These are phyloP conservation scores for Arabidopsis thaliana DNA, from an alignment of 345 rosid species.

Conservation along the genomic window DNA sequence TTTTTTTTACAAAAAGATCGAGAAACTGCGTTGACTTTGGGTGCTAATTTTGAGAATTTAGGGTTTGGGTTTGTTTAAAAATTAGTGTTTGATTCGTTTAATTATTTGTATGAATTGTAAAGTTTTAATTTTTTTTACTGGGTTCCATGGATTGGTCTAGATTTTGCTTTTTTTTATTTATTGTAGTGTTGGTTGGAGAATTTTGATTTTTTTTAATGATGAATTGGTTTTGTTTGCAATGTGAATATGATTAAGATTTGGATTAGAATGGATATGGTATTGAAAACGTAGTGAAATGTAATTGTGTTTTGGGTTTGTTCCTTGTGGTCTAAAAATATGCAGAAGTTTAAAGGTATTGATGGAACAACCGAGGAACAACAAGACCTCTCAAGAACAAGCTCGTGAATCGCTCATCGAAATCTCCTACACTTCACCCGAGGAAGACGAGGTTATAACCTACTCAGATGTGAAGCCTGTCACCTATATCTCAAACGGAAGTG, in stretches of 20 bases:
- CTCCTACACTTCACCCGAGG: slow-evolving; percentile 43
- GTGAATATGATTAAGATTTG: background rate
- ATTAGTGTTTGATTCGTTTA: background rate
- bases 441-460: slow-evolving; percentile 6
- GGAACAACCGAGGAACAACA: slow-evolving; percentile 43
- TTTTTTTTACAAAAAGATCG: background rate
- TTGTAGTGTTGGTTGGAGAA: background rate
- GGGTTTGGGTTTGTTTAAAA: slow-evolving; percentile 14
- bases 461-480: slow-evolving; percentile 29
- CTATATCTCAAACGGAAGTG: slow-evolving; percentile 12
- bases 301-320: slow-evolving; percentile 26
- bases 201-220: background rate
- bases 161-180: background rate
- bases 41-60: background rate
- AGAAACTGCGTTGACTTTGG: slow-evolving; percentile 39
- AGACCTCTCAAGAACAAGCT: slow-evolving; percentile 42
- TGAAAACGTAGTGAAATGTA: background rate
- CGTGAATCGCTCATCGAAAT: slow-evolving; percentile 47
- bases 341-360: slow-evolving; percentile 44
- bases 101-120: background rate
- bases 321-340: slow-evolving; percentile 11
- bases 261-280: background rate
- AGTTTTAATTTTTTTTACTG: background rate
- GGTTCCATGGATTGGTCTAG: background rate
- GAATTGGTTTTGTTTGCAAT: slow-evolving; percentile 2